phyloP scores from a whole-genome alignment of 768 basidiomycete species.

The Dioszegia hungarica region DNA sequence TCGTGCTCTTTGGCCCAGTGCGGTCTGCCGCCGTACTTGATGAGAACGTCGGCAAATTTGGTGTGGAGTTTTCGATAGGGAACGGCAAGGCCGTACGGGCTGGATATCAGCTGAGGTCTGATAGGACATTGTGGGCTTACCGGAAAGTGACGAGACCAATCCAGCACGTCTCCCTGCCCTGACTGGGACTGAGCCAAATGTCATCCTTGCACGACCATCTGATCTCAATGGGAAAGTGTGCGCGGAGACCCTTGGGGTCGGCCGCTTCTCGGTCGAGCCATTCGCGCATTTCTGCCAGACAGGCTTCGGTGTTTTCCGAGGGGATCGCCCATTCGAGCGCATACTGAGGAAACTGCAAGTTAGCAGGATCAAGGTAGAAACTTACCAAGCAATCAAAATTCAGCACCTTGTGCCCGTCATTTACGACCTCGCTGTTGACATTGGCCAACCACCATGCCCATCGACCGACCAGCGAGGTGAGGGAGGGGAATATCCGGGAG shows the following conservation, averaged over 20 bases:
- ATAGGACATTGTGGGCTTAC: conserved; percentile 54
- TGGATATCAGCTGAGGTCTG: conserved; percentile 42
- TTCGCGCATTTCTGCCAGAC: conserved; percentile 64
- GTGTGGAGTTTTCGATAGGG: conserved; percentile 75
- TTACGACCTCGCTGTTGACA: conserved; percentile 59
- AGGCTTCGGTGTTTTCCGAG: conserved; percentile 60
- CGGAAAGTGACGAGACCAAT: conserved; percentile 97
- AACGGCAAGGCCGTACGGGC: conserved; percentile 78
- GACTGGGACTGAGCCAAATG: conserved; percentile 88
- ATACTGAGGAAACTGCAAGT: conserved; percentile 72
- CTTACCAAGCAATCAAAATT: conserved; percentile 88
- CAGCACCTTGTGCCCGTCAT: conserved; percentile 77
- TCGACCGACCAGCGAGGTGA: conserved; percentile 61
- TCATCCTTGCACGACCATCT: conserved; percentile 83
- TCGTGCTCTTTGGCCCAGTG: conserved; percentile 95
- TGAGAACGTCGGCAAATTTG: conserved; percentile 68
- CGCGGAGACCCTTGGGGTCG: conserved; percentile 68
- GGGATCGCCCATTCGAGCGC: conserved; percentile 96
- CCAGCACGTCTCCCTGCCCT: conserved; percentile 75
- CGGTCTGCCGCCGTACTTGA: conserved; percentile 69
- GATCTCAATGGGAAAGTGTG: conserved; percentile 90
- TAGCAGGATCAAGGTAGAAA: conserved; percentile 13
- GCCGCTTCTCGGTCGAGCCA: conserved; percentile 68
- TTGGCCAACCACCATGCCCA: conserved; percentile 60
- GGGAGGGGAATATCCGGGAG: conserved; percentile 59